Conservation (phyloP, 768 basidiomycete genomes). For the Amanita inopinata region DNA sequence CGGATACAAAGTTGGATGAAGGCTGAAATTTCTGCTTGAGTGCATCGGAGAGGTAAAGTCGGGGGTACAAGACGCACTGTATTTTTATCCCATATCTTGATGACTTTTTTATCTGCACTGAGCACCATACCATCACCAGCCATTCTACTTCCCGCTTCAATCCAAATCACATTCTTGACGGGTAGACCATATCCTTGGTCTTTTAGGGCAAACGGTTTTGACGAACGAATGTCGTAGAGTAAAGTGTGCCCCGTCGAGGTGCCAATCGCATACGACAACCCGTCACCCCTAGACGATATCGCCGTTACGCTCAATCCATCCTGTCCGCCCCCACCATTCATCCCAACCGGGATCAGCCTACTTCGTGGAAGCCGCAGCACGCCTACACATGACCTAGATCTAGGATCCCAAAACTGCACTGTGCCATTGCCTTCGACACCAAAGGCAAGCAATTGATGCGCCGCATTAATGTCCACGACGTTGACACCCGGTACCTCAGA, state of each 20-base stretch:
- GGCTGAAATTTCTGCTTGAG: slow-evolving; percentile 39
- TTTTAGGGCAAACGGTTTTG: slow-evolving; percentile 76
- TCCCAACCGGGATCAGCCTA: slow-evolving; percentile 33
- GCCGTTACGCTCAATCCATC: slow-evolving; percentile 62
- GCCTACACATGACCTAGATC: slow-evolving; percentile 71
- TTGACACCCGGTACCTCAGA: slow-evolving; percentile 74
- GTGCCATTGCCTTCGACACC: slow-evolving; percentile 82
- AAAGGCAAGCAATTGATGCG: slow-evolving; percentile 83
- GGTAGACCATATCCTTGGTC: slow-evolving; percentile 97
- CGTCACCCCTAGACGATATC: slow-evolving; percentile 77
- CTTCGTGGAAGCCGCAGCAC: slow-evolving; percentile 49
- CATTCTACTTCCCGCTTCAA: slow-evolving; percentile 78
- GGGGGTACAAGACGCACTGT: slow-evolving; percentile 37
- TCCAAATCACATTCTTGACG: slow-evolving; percentile 78
- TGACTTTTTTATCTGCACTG: slow-evolving; percentile 92
- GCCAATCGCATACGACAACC: slow-evolving; percentile 88
- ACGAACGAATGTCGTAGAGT: slow-evolving; percentile 87
- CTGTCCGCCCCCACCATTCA: slow-evolving; percentile 17
- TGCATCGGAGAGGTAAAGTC: slow-evolving; percentile 1
- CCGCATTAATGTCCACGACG: slow-evolving; percentile 84
- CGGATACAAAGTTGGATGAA: slow-evolving; percentile 78
- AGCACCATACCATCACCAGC: slow-evolving; percentile 83
- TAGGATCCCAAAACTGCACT: slow-evolving; percentile 94
- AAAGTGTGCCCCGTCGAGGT: slow-evolving; percentile 93
- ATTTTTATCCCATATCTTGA: slow-evolving; percentile 94